Base-by-base conservation (phyloP, 2,329 filamentous ascomycete species). In the Colletotrichum tropicicola region DNA sequence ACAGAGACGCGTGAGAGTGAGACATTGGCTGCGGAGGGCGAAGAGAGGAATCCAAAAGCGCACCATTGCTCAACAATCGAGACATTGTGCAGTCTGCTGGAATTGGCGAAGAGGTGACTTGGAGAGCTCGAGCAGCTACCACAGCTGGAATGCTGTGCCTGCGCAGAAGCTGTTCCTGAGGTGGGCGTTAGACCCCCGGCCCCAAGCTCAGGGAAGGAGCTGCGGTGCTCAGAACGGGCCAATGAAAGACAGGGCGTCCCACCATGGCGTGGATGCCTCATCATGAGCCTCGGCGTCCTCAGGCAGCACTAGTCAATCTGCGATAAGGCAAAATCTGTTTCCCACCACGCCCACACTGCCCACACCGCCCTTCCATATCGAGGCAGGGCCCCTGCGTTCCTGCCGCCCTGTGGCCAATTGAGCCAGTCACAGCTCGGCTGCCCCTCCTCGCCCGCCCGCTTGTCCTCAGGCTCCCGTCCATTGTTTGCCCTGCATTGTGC, bases 321-420 rank as follows among this genome's bases (percentile, higher is more conserved):
- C 52, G 52, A 55, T 44, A 55, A 55, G 52, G 30, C 41, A 47
- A 47, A 41, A 59, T 43, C 55, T 52, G 30, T 30, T 30, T 65
- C 41, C 48, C 54, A 25, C 56, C 23, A 12, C 21, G n/a, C 25
- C 56, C 23, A 12, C 21, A 15, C 32, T 35, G 28, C 19, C 17
- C 44, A 56, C 57, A 65, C 61, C 61, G 61, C 61, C 61, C 61
- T 65, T 65, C 61, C 61, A 51, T 61, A 49, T 65, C 61, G 51
- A 65, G 57, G 49, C 23, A 61, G 57, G 61, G 61, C 44, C 60
- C 61, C 37, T 61, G 61, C 57, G 61, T 65, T 61, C 61, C 56
- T 61, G 61, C 49, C 49, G 57, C 56, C 35, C 43, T 39, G 19
- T 7, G 23, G 27, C 12, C 17, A 19, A 23, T 19, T 32, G 57